Evolutionary conservation across 345 rosid species (phyloP), one percentile per base, ranked within the genome.

Genomic region (Pugionium dolabratum): DNA sequence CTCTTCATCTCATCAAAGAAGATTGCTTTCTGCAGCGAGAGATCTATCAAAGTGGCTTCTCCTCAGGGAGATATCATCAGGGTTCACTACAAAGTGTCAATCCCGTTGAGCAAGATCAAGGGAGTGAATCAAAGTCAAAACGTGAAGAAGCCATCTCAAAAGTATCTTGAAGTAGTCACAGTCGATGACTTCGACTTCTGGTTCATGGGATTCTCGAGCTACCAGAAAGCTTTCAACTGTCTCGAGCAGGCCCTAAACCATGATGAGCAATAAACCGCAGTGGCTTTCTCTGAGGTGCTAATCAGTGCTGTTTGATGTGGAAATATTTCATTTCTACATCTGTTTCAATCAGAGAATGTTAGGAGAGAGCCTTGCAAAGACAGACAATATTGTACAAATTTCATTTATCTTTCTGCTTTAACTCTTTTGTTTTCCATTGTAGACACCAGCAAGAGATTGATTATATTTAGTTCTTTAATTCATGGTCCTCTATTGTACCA

Each of bases 201-300:
- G 97, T 87, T 90, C 52, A 86, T 90, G 90, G 97, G 98, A 0
- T 90, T 93, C 79, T 54, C 80, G 33, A 90, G 85, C 63, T 75
- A 82, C 60, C 83, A 85, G 71, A 92, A 84, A 75, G 85, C 96
- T 60, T 76, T 82, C 71, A 80, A 79, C 50, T 60, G 61, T 62
- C 84, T 91, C 58, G 84, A 82, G 66, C 82, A 75, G 27, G 84
- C 89, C 25, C 52, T 69, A 59, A 51, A 59, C 11, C 0, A 9
- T 67, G 48, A 48, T 18, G 49, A 30, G 30, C 66, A 69, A 69
- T 69, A 27, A 68, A 37, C 33, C 4, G 36, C 29, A 45, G 30
- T 27, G 8, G 9, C 35, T 78, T 25, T 74, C 81, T 52, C 66
- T 69, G 51, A 55, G 62, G 30, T 72, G 77, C 70, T 61, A 35